Conservation (phyloP, 805 yeast species). For the Zygotorulaspora chibaensis region DNA sequence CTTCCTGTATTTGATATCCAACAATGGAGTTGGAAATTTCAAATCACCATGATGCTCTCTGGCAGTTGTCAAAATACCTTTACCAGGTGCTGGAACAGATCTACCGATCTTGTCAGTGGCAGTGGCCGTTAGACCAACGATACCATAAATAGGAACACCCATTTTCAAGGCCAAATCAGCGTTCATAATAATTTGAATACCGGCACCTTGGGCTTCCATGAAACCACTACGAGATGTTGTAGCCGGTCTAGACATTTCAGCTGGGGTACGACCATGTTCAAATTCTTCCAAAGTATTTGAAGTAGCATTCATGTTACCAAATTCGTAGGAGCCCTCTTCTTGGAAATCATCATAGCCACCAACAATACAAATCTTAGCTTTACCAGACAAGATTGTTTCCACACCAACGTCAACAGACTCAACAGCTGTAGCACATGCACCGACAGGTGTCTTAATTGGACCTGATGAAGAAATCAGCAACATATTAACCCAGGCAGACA, state of each 20-base stretch:
- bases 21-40: slow-evolving; percentile 72
- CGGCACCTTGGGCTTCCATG: slow-evolving; percentile 99
- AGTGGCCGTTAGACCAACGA: slow-evolving; percentile 89
- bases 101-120: slow-evolving; percentile 98
- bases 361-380: slow-evolving; percentile 92
- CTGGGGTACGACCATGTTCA: slow-evolving; percentile 94
- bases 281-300: slow-evolving; percentile 83
- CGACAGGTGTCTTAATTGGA: slow-evolving; percentile 98
- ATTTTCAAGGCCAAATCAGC: slow-evolving; percentile 90
- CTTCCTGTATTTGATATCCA: slow-evolving; percentile 88
- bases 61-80: slow-evolving; percentile 98
- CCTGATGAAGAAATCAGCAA: slow-evolving; percentile 94
- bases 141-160: slow-evolving; percentile 99
- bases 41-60: slow-evolving; percentile 82
- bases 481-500: slow-evolving; percentile 99
- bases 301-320: slow-evolving; percentile 98
- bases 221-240: slow-evolving; percentile 95
- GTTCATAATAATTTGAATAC: slow-evolving; percentile 93
- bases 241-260: slow-evolving; percentile 98
- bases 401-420: slow-evolving; percentile 96
- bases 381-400: slow-evolving; percentile 87
- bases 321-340: slow-evolving; percentile 97
- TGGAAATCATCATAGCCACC: slow-evolving; percentile 99
- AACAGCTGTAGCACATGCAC: slow-evolving; percentile 99
- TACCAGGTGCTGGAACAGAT: slow-evolving; percentile 99